Evolutionary conservation across 176 grass and related monocot species (phyloP), one percentile per base, ranked within the genome.

Genomic region (Panicum miliaceum): DNA sequence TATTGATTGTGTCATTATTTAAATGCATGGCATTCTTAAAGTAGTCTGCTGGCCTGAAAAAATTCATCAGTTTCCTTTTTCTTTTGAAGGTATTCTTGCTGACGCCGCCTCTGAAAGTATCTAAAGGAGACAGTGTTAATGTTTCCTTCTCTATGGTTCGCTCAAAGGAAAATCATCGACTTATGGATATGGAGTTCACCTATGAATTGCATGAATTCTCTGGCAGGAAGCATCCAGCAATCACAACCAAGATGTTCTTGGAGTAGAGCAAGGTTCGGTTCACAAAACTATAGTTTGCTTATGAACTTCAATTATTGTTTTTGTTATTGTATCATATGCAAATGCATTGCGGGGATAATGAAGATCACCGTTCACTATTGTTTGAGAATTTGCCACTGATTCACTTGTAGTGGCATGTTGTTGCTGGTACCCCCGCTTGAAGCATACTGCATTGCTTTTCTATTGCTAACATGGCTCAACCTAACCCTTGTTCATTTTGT

Each of bases 171-270:
- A 96, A 99, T 56, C 97, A 96, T 75, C 89, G 97, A 22, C 84
- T 99, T 64, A 99, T 96, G 93, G 91, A 99, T 77, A 71, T 99
- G 73, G 93, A 96, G 10, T 82, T 99, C 79, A 91, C 89, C 23
- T 94, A 89, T 68, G 91, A 99, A 84, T 42, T 99, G 67, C 69
- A 94, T 47, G 89, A 89, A 45, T 87, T 92, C 61, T 94, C 83
- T 73, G 97, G 97, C 63, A 94, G 68, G 81, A 71, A 78, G 75
- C 84, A 96, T 11, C 90, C 90, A 51, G 83, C 91, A 66, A 67
- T 90, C 47, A 89, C 82, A 87, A 86, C 88, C 52, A 94, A 78
- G 84, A 85, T 94, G 47, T 92, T 52, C 75, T 86, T 99, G 65
- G 97, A 99, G 57, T 99, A 94, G 87, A 85, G 23, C 69, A 79